A percentile compares a stretch with the other conserved stretches of the same genome.
These are phyloP conservation scores for Effrenium voratum DNA, from an alignment of 73 alveolate genomes.

Conservation along the genomic window DNA sequence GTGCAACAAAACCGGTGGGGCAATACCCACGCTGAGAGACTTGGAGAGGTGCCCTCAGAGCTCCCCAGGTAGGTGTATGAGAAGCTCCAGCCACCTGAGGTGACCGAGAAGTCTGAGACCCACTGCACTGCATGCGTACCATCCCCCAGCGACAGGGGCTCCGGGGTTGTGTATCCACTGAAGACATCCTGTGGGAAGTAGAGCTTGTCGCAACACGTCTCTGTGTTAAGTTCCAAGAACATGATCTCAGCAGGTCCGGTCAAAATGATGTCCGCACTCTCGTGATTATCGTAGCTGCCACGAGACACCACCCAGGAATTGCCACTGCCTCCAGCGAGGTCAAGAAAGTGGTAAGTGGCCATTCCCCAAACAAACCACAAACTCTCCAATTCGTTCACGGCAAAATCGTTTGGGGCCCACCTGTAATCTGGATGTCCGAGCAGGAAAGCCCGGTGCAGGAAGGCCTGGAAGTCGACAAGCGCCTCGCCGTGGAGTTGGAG, in stretches of 20 bases:
- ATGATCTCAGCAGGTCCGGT: constrained; percentile 61
- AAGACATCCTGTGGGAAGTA: neutral
- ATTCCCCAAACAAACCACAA: too few species aligned
- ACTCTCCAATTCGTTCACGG: too few species aligned
- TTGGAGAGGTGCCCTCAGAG: neutral
- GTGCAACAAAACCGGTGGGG: too few species aligned
- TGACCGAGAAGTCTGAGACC: constrained; percentile 1
- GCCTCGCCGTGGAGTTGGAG: neutral
- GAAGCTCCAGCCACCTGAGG: constrained; percentile 47
- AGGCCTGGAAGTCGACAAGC: constrained; percentile 47
- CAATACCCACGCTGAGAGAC: too few species aligned
- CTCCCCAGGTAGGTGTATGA: constrained; percentile 14
- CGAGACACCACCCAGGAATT: constrained; percentile 48
- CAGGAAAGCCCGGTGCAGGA: constrained; percentile 50
- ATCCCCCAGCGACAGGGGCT: constrained; percentile 13
- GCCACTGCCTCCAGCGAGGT: too few species aligned
- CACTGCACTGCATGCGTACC: constrained; percentile 47
- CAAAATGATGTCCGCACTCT: constrained; percentile 52
- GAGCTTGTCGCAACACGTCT: constrained; percentile 86
- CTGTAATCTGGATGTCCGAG: neutral
- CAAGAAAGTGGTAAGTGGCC: too few species aligned
- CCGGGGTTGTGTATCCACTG: constrained; percentile 47
- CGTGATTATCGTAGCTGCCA: neutral
- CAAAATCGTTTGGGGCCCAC: neutral
- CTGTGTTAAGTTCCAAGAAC: constrained; percentile 34